Base-by-base conservation (phyloP, 179 eudicot species). In the Carnegiea gigantea region DNA sequence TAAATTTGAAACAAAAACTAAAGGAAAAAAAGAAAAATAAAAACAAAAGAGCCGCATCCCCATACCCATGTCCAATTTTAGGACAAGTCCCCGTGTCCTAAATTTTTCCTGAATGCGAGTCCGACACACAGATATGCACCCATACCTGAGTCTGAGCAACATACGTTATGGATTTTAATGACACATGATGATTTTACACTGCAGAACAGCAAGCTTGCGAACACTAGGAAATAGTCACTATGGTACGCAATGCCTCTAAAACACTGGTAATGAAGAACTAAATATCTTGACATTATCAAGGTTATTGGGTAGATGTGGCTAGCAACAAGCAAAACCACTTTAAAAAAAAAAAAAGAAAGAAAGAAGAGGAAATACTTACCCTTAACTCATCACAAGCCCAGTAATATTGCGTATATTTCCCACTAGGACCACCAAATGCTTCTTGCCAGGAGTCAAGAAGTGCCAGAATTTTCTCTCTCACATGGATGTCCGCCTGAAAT, bases 361-460 rank as follows among this genome's bases (percentile, higher is more conserved):
- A 23, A 77, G 15, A 21, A 76, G 33, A 36, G 15, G 17, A 26
- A 77, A 74, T 33, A 75, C 89, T 86, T 84, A 96, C 99, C 86
- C 97, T 88, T 68, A 96, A 83, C 85, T 96, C 99, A 78, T 96
- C 99, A 70, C 90, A 96, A 33, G 95, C 95, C 93, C 92, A 89
- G 80, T 85, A 93, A 86, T 95, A 95, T 73, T 92, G 98, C 21
- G 93, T 86, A 85, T 91, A 89, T 82, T 86, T 95, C 77, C 94
- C 95, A 81, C 92, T 88, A 48, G 95, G 86, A 59, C 98, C 97
- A 86, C 98, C 98, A 88, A 95, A 95, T 80, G 98, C 97, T 84
- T 93, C 98, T 86, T 90, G 92, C 98, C 98, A 95, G 15, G 98
- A 88, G 82, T 90, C 98, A 77, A 95, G 84, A 62, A 95, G 89